Conservation (phyloP, 768 basidiomycete species). For the Rhodotorula paludigena region DNA sequence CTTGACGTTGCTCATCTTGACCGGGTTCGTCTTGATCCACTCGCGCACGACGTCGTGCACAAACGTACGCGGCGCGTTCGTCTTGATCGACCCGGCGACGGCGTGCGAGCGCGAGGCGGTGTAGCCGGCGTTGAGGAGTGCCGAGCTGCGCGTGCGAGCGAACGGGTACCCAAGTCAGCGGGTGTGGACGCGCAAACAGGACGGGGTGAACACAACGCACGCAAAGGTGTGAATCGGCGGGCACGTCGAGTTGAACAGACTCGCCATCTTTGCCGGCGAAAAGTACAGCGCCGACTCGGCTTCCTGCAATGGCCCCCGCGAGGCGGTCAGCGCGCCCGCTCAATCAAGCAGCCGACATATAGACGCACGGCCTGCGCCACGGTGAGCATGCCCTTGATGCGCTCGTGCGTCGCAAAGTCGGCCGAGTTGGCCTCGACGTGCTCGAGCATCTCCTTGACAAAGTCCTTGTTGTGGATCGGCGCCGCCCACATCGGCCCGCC, state of each 20-base stretch:
- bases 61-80: constrained; percentile 64
- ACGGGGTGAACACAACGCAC: constrained; percentile 52
- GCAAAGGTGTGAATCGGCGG: constrained; percentile 70
- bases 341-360: background rate
- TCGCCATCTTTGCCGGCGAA: constrained; percentile 70
- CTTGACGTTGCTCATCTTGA: constrained; percentile 75
- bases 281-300: constrained; percentile 76
- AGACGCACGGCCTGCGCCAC: constrained; percentile 73
- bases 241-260: constrained; percentile 72
- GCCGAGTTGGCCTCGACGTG: constrained; percentile 59
- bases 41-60: constrained; percentile 77
- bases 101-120: constrained; percentile 87
- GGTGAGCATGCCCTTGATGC: constrained; percentile 95
- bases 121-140: constrained; percentile 78
- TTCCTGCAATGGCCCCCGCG: constrained; percentile 63
- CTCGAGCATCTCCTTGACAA: constrained; percentile 67
- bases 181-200: background rate
- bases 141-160: constrained; percentile 58
- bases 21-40: constrained; percentile 76
- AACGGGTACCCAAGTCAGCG: too few species aligned
- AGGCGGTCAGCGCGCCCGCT: background rate
- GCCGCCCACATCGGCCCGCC: constrained; percentile 98
- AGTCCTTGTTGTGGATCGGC: constrained; percentile 69
- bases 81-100: constrained; percentile 81
- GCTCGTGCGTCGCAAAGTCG: constrained; percentile 44